A percentile compares a stretch with the other conserved stretches of the same genome.
These are phyloP conservation scores for Trametes maxima DNA, from an alignment of 768 basidiomycete genomes.

Conservation along the genomic window DNA sequence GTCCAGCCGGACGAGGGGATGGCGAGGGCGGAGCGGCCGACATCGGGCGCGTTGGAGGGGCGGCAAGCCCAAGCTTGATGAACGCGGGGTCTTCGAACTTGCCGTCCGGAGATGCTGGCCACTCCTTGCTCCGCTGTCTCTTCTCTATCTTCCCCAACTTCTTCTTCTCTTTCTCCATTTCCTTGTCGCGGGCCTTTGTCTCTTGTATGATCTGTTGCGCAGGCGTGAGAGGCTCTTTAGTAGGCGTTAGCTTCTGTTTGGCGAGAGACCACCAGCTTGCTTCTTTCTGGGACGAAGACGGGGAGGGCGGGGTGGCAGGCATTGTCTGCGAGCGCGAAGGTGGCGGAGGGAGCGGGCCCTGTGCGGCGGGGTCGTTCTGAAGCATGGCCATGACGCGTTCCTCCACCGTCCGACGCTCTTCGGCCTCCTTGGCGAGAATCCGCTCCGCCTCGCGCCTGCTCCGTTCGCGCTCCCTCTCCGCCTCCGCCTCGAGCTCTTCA, in stretches of 20 bases:
- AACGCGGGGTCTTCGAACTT: conserved; percentile 63
- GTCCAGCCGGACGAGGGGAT: conserved; percentile 57
- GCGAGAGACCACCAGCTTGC: conserved; percentile 73
- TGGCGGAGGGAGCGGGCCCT: conserved; percentile 49
- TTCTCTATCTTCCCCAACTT: conserved; percentile 28
- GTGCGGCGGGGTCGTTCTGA: conserved; percentile 42
- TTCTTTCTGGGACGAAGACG: conserved; percentile 67
- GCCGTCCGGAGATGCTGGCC: conserved; percentile 54
- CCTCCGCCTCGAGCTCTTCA: conserved; percentile 82
- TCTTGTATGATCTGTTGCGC: conserved; percentile 83
- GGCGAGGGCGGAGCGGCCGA: conserved; percentile 63
- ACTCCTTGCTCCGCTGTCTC: conserved; percentile 40
- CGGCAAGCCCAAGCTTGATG: conserved; percentile 52
- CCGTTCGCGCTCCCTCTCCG: conserved; percentile 72
- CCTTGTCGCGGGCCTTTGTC: conserved; percentile 66
- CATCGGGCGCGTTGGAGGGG: conserved; percentile 49
- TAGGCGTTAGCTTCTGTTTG: conserved; percentile 76
- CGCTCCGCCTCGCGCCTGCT: conserved; percentile 78
- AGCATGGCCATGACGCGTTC: conserved; percentile 80
- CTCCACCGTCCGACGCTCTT: conserved; percentile 62
- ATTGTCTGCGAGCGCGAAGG: conserved; percentile 58
- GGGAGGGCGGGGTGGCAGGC: conserved; percentile 57
- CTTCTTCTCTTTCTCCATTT: conserved; percentile 47
- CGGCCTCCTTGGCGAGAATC: conserved; percentile 71
- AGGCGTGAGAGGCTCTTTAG: conserved; percentile 78